Base-by-base conservation (phyloP, 495 filamentous ascomycete species). In the Melanomma pulvis-pyrius region DNA sequence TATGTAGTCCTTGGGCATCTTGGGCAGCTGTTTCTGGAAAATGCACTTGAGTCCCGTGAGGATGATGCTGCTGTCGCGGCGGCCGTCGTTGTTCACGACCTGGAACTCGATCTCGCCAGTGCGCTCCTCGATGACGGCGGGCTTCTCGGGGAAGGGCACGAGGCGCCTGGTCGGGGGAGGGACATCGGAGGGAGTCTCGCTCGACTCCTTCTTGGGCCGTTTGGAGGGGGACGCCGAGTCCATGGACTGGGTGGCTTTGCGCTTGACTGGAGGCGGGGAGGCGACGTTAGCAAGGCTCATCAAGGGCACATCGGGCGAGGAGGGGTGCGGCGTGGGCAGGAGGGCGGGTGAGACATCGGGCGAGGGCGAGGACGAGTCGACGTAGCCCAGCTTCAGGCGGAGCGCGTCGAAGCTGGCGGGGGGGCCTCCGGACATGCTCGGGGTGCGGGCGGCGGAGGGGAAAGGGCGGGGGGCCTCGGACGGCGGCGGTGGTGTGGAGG, bases 1-100 rank as follows among this genome's bases (percentile, higher is more conserved):
- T 63, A 98, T 98, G 75, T 98, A 98, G 71, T 98, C 93, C 77
- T 97, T 97, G 0, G 94, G 94, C 94, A 98, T 98, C 78, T 98
- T 98, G 1, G 94, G 94, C 0, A 98, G 83, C 69, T 98, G 94
- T 65, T 98, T 98, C 76, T 98, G 94, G 73, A 98, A 98, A 56
- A 98, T 96, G 73, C 92, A 97, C 76, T 98, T 98, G 44, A 98
- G 78, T 9, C 94, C 96, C 0, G 93, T 97, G 22, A 98, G 84
- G 71, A 98, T 93, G 71, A 98, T 96, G 34, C 92, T 87, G 77
- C 90, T 94, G 73, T 97, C 92, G 49, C 88, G 84, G 17, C 86
- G 82, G 69, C 89, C 88, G 74, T 98, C 96, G 74, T 98, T 98
- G 79, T 98, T 98, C 65, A 98, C 94, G 0, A 98, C 96, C 26